These are phyloP conservation scores for Truncatella angustata DNA, from an alignment of 2,329 filamentous ascomycete species.

Conservation along the genomic window DNA sequence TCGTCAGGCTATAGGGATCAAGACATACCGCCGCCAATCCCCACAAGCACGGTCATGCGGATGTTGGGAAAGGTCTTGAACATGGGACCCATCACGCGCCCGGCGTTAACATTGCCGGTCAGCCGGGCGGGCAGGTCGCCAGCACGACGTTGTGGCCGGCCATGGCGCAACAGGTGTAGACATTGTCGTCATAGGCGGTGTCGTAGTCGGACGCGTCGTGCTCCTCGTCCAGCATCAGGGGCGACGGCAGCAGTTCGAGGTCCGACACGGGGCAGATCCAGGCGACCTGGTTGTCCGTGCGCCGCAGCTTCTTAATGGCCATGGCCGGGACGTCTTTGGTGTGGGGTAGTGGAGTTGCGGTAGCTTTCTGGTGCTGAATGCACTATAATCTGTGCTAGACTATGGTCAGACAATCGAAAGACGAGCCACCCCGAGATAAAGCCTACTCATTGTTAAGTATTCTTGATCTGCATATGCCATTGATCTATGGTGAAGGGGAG, in stretches of 20 bases:
- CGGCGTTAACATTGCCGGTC: conserved; percentile 15
- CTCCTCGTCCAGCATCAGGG: conserved; percentile 18
- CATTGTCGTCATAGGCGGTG: conserved; percentile 13
- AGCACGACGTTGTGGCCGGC: conserved; percentile 15
- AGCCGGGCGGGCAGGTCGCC: conserved; percentile 10
- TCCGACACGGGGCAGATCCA: conserved; percentile 14
- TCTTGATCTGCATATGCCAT: no score
- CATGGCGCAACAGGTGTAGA: conserved; percentile 11
- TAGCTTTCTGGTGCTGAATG: no score
- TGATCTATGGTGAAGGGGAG: no score
- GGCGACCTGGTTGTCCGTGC: conserved; percentile 14
- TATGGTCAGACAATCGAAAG: no score
- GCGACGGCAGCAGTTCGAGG: conserved; percentile 13
- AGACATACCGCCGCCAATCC: conserved; percentile 14
- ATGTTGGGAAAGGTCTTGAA: conserved; percentile 17
- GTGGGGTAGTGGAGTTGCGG: no score
- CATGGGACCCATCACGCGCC: neutral
- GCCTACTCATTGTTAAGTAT: no score
- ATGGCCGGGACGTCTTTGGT: no score
- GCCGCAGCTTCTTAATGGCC: no score
- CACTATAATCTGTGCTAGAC: no score
- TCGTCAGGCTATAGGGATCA: neutral
- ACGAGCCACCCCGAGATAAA: no score
- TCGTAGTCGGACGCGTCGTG: conserved; percentile 12
- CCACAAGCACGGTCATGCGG: conserved; percentile 14